A percentile compares a stretch with the other conserved stretches of the same genome.
phyloP scores from a whole-genome alignment of 2,329 filamentous ascomycete genomes.

The Nothopassalora personata region DNA sequence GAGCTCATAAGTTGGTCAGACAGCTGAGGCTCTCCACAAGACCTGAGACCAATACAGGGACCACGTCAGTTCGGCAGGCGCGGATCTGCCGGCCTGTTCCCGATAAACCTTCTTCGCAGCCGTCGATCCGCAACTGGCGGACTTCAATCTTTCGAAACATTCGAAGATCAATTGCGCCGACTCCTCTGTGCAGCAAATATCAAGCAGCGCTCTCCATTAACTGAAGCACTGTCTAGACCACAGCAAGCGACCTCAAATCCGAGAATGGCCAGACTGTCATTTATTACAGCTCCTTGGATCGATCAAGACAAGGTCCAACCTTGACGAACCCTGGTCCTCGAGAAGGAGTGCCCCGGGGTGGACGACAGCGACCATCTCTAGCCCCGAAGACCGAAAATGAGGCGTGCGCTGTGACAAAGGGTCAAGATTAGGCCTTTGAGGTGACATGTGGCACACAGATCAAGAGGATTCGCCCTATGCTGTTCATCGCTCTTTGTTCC shows the following conservation, averaged over 20 bases:
- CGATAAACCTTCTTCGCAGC: background rate
- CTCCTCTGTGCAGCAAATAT: too few relatives aligned
- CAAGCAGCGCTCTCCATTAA: too few relatives aligned
- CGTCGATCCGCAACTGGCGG: background rate
- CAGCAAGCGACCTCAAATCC: background rate
- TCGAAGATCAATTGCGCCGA: background rate
- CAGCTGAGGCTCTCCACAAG: background rate
- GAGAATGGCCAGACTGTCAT: background rate
- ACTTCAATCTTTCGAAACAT: background rate
- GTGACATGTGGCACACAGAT: background rate
- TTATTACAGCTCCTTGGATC: background rate
- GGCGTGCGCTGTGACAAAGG: background rate
- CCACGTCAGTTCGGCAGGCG: background rate
- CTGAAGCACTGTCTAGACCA: background rate
- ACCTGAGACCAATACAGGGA: background rate
- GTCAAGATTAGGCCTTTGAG: background rate
- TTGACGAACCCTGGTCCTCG: background rate
- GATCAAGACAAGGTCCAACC: background rate
- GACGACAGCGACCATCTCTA: background rate
- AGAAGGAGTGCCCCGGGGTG: background rate
- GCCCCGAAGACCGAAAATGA: background rate
- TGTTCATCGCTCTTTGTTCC: background rate
- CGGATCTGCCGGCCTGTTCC: background rate
- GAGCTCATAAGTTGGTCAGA: background rate
- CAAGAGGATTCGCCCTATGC: background rate